Conservation (phyloP, 768 basidiomycete species). For the Vararia minispora region DNA sequence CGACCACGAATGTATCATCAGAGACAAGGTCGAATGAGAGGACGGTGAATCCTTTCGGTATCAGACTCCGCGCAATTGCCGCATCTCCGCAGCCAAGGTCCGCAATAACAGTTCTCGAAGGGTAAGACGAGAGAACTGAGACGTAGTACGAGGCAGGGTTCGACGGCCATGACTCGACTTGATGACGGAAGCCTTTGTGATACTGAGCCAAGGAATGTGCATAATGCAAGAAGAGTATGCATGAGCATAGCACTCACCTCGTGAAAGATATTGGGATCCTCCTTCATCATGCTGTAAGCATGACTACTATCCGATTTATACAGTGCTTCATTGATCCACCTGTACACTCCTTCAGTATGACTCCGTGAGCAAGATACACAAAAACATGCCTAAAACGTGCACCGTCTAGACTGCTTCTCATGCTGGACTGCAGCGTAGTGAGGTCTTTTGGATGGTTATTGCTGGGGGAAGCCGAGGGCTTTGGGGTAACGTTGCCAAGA, state of each 20-base stretch:
- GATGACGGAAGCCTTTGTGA: constrained; percentile 82
- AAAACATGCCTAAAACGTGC: constrained; percentile 70
- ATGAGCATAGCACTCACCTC: constrained; percentile 43
- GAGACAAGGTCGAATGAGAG: constrained; percentile 77
- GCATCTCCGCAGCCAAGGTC: constrained; percentile 97
- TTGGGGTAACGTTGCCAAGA: not conserved
- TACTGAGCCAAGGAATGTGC: constrained; percentile 42
- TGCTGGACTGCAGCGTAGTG: constrained; percentile 63
- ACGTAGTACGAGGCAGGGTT: constrained; percentile 87
- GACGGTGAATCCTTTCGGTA: constrained; percentile 56
- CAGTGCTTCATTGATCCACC: constrained; percentile 85
- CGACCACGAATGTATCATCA: constrained; percentile 64
- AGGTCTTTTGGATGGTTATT: constrained; percentile 24
- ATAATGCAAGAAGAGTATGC: constrained; percentile 1
- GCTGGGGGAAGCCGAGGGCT: constrained; percentile 3
- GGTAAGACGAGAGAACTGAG: constrained; percentile 48
- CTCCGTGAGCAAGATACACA: not conserved
- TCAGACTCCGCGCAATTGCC: constrained; percentile 63
- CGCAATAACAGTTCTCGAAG: constrained; percentile 62
- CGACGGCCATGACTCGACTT: constrained; percentile 88
- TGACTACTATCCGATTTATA: constrained; percentile 78
- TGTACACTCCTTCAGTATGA: constrained; percentile 18
- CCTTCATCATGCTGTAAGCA: constrained; percentile 73
- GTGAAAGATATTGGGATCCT: constrained; percentile 69
- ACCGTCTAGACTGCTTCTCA: constrained; percentile 74